phyloP scores from a whole-genome alignment of 805 yeast species.

The Blastobotrys robertii region DNA sequence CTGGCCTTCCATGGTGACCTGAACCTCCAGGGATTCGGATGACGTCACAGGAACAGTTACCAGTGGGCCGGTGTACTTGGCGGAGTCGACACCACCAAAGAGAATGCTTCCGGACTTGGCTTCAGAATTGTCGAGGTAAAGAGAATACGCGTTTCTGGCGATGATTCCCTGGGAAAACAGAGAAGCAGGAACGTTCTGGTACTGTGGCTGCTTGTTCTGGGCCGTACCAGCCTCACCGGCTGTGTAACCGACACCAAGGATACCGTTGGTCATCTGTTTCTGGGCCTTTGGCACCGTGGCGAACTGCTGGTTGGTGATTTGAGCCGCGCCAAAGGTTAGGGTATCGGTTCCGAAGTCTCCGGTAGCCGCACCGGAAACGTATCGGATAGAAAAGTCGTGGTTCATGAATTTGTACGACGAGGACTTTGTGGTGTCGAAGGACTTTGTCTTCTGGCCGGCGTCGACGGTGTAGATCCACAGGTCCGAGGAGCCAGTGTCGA shows the following conservation, averaged over 20 bases:
- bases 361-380: slow-evolving; percentile 19
- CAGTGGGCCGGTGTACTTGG: slow-evolving; percentile 32
- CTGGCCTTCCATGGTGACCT: slow-evolving; percentile 8
- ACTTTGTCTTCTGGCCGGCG: slow-evolving; percentile 3
- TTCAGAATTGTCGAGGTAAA: slow-evolving; percentile 39
- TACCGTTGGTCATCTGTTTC: slow-evolving; percentile 25
- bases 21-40: slow-evolving; percentile 6
- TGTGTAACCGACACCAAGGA: slow-evolving; percentile 22
- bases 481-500: slow-evolving; percentile 44
- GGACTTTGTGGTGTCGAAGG: slow-evolving; percentile 9
- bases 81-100: slow-evolving; percentile 44
- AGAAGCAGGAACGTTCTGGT: slow-evolving; percentile 51
- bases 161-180: slow-evolving; percentile 48
- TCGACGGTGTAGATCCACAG: slow-evolving; percentile 32
- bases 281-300: slow-evolving; percentile 27
- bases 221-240: slow-evolving; percentile 16
- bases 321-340: slow-evolving; percentile 38
- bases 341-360: slow-evolving; percentile 55
- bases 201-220: slow-evolving; percentile 17
- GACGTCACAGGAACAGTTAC: slow-evolving; percentile 34
- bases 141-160: slow-evolving; percentile 45
- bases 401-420: slow-evolving; percentile 11
- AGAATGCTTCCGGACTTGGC: slow-evolving; percentile 19
- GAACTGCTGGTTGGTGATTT: slow-evolving; percentile 26
- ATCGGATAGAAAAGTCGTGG: slow-evolving; percentile 12